Base-by-base conservation (phyloP, 2,329 filamentous ascomycete genomes). In the Xenosphaeropsis pyriputrescens region DNA sequence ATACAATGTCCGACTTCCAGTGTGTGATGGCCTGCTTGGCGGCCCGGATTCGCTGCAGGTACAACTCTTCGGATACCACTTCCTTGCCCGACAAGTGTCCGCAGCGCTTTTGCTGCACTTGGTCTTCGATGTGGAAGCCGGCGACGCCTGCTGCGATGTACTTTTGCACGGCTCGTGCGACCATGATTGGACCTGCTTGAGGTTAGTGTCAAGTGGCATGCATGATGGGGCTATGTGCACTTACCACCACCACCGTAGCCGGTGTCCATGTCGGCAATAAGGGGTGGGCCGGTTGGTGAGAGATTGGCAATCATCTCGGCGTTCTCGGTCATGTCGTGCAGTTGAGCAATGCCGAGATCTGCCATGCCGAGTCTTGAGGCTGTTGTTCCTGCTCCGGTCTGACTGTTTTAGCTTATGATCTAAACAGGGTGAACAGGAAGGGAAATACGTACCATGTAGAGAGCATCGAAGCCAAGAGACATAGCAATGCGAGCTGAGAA, bases 91-190 rank as follows among this genome's bases (percentile, higher is more conserved):
- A 53, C 1, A 80, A 58, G 49, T 80, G 76, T 1, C 76, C 76
- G 51, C 75, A 81, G n/a, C 74, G 68, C 58, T 81, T 80, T 38
- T 66, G 68, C 35, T 67, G 58, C 19, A 78, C 61, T 55, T 79
- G 73, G 52, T 77, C 72, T 51, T 78, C 73, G 41, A 78, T 65
- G 47, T 78, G 72, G 14, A 75, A 55, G 0, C 61, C 73, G 1
- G 73, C 72, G 5, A 78, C 65, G n/a, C 72, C 72, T 3, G 64
- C 59, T 15, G 61, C 58, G 37, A 63, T 62, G 54, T 75, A 75
- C 33, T 62, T 55, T n/a, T 60, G 53, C 6, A 71, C 61, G 2
- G 70, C 70, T 18, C 69, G 63, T 2, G 65, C 62, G 32, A 75
- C 63, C 57, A 65, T 67, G 32, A 64, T 55, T 2, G 65, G 63